Base-by-base conservation (phyloP, 345 rosid species). In the Heritiera littoralis region DNA sequence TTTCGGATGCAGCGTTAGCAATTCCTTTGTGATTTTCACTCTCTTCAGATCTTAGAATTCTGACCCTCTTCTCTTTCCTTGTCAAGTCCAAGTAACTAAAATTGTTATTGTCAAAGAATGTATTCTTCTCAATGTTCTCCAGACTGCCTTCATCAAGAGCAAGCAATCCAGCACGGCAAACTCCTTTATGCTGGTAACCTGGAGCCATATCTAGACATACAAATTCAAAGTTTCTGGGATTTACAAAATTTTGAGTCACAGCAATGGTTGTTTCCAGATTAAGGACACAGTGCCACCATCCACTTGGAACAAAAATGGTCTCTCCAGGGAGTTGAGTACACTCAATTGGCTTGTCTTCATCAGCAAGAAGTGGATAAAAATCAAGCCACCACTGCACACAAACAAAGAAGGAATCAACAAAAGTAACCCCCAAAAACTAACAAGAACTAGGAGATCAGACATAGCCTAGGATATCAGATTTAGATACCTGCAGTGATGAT, bases 221-320 rank as follows among this genome's bases (percentile, higher is more conserved):
- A 80, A 83, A 92, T 84, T 91, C 90, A 75, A 95, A 93, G 78
- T 95, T 95, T 64, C 88, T 90, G 71, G 93, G 80, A 86, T 93
- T 90, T 54, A 89, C 98, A 80, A 90, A 93, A 88, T 95, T 95
- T 84, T 95, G 99, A 6, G 98, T 95, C 52, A 95, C 98, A 68
- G 99, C 98, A 80, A 92, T 85, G 35, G 94, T 95, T 74, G 95
- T 86, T 81, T 95, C 98, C 80, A 95, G 85, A 86, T 95, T 95
- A 38, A 95, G 91, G 67, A 95, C 87, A 69, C 99, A 93, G 75
- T 95, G 99, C 99, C 99, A 95, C 99, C 98, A 95, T 79, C 99
- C 99, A 74, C 94, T 95, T 59, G 99, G 99, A 87, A 95, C 92
- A 87, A 86, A 92, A 78, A 95, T 89, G 4, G 99, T 95, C 86